Evolutionary conservation across 495 filamentous ascomycete genomes (phyloP), one percentile per base, ranked within the genome.

Genomic region (Xylaria scruposa): DNA sequence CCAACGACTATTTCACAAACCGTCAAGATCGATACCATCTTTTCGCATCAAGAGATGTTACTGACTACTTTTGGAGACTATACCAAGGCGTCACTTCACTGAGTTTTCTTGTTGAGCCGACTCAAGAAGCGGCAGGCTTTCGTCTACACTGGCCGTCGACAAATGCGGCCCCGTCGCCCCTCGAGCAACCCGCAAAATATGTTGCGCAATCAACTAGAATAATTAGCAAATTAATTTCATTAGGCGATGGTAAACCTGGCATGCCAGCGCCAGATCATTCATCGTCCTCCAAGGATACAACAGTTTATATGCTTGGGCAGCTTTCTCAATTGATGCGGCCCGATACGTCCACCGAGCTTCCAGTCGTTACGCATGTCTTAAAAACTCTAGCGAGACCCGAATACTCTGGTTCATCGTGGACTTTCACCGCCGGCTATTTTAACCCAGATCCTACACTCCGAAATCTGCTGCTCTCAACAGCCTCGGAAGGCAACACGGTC

Each of bases 371-470:
- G 3, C 87, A 88, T 47, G 85, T 98, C 66, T 85, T 99, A 7
- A 85, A 83, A n/a, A 83, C 86, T 8, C 84, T 98, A 26, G 85
- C 88, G 3, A 80, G 78, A 8, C 84, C 90, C 1, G 81, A 86
- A 26, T 92, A 91, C 76, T 80, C 84, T 46, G 85, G 88, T 44
- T 92, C 91, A 4, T 89, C 87, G 46, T 98, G 96, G 95, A 93
- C 93, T 17, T 98, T 99, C 81, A 98, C 96, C 26, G 95, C 96
- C 2, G 96, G 96, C 36, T 99, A 99, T 80, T 99, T 99, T 85
- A 99, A 99, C 81, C 97, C 96, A 62, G 92, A 93, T 49, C 90
- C 95, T 3, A 86, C 89, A 2, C 87, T 97, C 8, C 94, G 92
- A 19, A 86, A 90, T 59, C 86, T 97, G 4, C 83, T 98, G 1